Evolutionary conservation across 805 yeast species (phyloP), one percentile per base, ranked within the genome.

Genomic region (Wickerhamomyces silvicola): DNA sequence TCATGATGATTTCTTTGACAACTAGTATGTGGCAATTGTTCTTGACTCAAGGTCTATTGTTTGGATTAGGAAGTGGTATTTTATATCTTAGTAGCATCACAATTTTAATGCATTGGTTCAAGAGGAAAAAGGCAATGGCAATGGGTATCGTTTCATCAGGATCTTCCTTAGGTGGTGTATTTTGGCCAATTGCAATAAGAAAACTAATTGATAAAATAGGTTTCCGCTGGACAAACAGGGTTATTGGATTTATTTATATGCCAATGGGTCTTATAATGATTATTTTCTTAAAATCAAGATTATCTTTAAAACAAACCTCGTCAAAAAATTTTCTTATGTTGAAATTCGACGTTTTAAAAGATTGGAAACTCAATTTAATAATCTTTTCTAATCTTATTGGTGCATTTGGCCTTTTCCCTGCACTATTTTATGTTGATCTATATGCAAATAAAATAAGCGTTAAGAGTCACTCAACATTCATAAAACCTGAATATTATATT

Each of bases 151-250:
- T 60, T 4, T 65, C 64, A 7, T 46, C 68, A 2, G 79, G 79
- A 2, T 57, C 74, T 6, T 71, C 74, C 11, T 36, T 68, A 2
- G 79, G 78, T 5, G 78, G 78, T n/a, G 50, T 72, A 6, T 53
- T 64, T 13, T 70, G 62, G 46, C 62, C 75, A 8, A 57, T 72
- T 39, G 59, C 60, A 25, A 48, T 67, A 30, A 60, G 63, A 35
- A 50, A 53, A 31, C 48, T 72, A 26, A 60, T 68, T 25, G 48
- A 56, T 27, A 45, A 39, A 11, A 58, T 68, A 15, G 73, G 72
- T 2, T 56, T 60, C 40, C 64, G 59, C 28, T 69, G 74, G 72
- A 67, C 72, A 0, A 49, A 65, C 32, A 44, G 75, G 37, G 51
- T 60, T 37, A 48, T 56, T 14, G 73, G 52, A 4, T 45, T 48